Evolutionary conservation across 345 rosid species (phyloP).

Genomic region (Trapa incisa): DNA sequence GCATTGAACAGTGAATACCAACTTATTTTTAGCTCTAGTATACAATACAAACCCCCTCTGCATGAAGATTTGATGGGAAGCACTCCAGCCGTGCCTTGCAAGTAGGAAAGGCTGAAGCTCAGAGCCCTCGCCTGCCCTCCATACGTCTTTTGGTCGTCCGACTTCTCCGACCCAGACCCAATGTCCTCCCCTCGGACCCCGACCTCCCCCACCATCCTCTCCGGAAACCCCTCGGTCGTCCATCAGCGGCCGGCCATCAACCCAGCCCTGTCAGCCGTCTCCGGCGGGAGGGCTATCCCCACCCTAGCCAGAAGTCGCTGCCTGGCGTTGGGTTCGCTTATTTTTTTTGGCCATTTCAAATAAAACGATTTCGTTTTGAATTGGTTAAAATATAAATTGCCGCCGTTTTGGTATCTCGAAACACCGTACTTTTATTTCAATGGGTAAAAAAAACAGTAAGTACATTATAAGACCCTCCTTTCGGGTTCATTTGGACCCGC

Average conservation of each 20-base stretch:
- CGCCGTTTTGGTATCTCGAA: no score
- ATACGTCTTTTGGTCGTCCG: slow-evolving; percentile 7
- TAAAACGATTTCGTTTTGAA: no score
- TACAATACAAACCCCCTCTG: neutral
- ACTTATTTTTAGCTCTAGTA: neutral
- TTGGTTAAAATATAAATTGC: no score
- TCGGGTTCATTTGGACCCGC: no score
- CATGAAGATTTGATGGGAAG: neutral
- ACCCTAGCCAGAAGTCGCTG: neutral
- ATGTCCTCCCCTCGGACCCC: slow-evolving; percentile 1
- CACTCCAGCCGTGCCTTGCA: neutral
- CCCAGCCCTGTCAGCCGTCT: slow-evolving; percentile 9
- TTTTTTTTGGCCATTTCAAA: no score
- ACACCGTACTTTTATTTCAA: no score
- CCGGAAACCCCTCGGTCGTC: slow-evolving; percentile 5
- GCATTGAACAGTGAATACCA: neutral
- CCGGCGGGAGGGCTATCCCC: slow-evolving; percentile 7
- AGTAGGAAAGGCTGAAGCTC: slow-evolving; percentile 4
- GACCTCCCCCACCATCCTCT: neutral
- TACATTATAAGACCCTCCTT: no score
- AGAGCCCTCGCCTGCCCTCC: neutral
- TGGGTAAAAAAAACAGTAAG: no score
- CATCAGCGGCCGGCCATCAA: slow-evolving; percentile 6
- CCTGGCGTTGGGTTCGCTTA: neutral
- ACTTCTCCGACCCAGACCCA: neutral